Evolutionary conservation across 805 yeast species (phyloP), one percentile per base, ranked within the genome.

Genomic region (Metschnikowia henanensis): DNA sequence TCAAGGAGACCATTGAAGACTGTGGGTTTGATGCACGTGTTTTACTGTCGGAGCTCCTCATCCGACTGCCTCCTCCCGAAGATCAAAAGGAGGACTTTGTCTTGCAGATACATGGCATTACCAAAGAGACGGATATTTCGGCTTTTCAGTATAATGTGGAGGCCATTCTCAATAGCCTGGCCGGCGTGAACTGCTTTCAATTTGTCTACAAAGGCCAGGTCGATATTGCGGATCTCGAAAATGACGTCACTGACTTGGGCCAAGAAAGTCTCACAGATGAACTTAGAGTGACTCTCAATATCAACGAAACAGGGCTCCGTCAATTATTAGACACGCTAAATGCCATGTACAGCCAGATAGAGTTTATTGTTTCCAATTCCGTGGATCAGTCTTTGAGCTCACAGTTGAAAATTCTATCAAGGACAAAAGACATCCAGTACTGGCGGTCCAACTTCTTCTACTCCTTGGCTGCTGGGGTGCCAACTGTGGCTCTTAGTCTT

Each of bases 391-490:
- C 73, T 9, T 58, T 70, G 18, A 62, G 80, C 3, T 72, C 85
- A 4, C 98, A 94, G 62, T 59, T 92, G 31, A 80, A 77, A 30
- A 61, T 86, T 1, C 68, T 94, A 22, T 73, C 87, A 1, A 81
- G 87, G 52, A 72, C 77, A 7, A 80, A 82, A 52, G 97, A 92
- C 50, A 82, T 87, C 35, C 65, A 70, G 39, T 79, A 75, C 56
- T 94, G 97, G 95, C 76, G 73, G 46, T 50, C 61, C 8, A 81
- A 73, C 46, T 78, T 86, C 46, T 47, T 77, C 41, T 72, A 65
- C 39, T 61, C 90, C 6, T 56, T 81, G 3, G 18, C 72, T 0
- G 66, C 81, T 44, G 91, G 95, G 0, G 21, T 80, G 0, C 90
- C 96, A 0, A 77, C 88, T 6, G 52, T 78, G 22, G 60, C 68